Evolutionary conservation across 139 green algal genomes (phyloP).

Genomic region (Limnomonas spitsbergensis): DNA sequence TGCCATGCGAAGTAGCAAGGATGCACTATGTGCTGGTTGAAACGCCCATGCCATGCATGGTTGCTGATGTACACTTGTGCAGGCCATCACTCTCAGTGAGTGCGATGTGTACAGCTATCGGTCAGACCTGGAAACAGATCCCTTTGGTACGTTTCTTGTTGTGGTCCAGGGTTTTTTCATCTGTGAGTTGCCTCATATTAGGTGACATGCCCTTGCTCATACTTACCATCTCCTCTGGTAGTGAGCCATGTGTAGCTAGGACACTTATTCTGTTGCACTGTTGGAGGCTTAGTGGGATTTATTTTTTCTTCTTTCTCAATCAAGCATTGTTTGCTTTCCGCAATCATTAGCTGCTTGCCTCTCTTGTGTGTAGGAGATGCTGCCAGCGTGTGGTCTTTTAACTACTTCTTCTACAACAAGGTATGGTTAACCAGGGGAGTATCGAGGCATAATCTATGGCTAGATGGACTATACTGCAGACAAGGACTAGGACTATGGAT

Average conservation of each 20-base stretch:
- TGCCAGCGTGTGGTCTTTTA: slow-evolving; percentile 89
- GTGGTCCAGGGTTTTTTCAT: too few species aligned
- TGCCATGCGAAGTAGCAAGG: too few species aligned
- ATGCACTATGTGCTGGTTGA: too few species aligned
- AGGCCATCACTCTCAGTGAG: slow-evolving; percentile 84
- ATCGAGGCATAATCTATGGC: background rate
- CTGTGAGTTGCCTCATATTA: too few species aligned
- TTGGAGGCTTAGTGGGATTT: background rate
- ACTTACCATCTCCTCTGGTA: too few species aligned
- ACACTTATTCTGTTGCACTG: too few species aligned
- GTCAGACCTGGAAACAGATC: slow-evolving; percentile 77
- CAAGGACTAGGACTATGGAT: too few species aligned
- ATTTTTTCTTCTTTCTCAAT: background rate
- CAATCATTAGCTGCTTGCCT: background rate
- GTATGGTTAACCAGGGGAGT: too few species aligned
- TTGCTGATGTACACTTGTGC: background rate
- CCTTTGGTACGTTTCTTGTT: slow-evolving; percentile 65
- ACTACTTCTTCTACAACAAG: slow-evolving; percentile 99
- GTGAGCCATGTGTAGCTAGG: too few species aligned
- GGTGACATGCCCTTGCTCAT: background rate
- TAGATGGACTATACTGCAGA: background rate
- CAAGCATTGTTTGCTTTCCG: background rate
- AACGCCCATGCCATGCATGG: too few species aligned
- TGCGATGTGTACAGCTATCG: slow-evolving; percentile 95
- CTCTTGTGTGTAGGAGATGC: slow-evolving; percentile 58